These are phyloP conservation scores for Soucietia sequanensis DNA, from an alignment of 805 yeast species.

Conservation along the genomic window DNA sequence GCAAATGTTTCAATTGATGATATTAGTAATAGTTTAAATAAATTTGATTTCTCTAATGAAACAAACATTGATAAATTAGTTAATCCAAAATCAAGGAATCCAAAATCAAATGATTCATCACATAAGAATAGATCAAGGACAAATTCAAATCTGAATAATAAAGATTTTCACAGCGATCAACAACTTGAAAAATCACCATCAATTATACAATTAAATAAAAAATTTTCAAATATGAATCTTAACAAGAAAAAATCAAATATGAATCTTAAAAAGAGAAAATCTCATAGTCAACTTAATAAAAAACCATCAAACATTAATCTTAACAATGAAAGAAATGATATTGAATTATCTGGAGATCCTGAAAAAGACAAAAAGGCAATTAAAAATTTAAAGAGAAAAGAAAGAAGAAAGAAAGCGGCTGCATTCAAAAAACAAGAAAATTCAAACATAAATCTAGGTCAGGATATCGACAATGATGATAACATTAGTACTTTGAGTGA, in stretches of 20 bases:
- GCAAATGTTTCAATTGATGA: too few species aligned
- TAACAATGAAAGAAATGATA: constrained; percentile 1
- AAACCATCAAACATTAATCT: constrained; percentile 1
- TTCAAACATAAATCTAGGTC: neutral
- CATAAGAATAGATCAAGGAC: too few species aligned
- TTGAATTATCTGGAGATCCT: neutral
- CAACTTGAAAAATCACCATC: neutral
- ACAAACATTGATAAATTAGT: too few species aligned
- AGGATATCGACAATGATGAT: neutral
- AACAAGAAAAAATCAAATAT: too few species aligned
- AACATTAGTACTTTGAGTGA: neutral
- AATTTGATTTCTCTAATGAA: too few species aligned
- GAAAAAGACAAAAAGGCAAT: constrained; percentile 13
- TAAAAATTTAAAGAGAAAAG: constrained; percentile 15
- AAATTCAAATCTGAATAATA: too few species aligned
- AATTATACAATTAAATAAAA: neutral
- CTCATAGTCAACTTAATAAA: neutral
- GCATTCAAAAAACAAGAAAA: constrained; percentile 3
- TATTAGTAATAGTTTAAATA: too few species aligned
- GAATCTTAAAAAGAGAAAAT: neutral
- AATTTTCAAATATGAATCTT: constrained; percentile 1
- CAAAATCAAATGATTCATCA: too few species aligned
- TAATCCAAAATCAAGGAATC: too few species aligned
- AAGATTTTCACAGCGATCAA: too few species aligned
- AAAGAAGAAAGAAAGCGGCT: constrained; percentile 12